phyloP scores from a whole-genome alignment of 257 asterid species.

The Avicennia marina region DNA sequence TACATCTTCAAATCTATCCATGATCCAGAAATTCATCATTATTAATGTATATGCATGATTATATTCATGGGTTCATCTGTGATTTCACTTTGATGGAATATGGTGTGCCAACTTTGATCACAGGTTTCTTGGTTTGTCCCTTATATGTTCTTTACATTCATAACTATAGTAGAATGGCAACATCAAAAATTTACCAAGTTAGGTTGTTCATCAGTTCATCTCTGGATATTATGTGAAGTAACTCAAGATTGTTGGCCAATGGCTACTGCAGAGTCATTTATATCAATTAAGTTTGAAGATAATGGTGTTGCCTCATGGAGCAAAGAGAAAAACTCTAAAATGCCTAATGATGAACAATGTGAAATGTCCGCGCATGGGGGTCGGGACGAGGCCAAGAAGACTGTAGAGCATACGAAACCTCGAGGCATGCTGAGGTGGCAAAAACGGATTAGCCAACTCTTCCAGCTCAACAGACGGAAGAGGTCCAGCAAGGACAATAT shows the following conservation, averaged over 20 bases:
- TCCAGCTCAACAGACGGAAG: conserved; percentile 72
- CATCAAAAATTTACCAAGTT: background rate
- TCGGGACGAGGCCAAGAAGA: conserved; percentile 22
- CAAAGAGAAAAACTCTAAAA: conserved; percentile 25
- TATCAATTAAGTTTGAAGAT: conserved; percentile 84
- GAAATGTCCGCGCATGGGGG: conserved; percentile 23
- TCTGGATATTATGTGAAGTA: background rate
- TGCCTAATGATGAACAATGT: conserved; percentile 15
- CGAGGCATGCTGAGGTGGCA: conserved; percentile 61
- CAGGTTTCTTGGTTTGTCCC: too few species aligned
- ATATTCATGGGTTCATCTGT: too few species aligned
- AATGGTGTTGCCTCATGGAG: conserved; percentile 64
- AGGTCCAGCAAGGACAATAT: conserved; percentile 44
- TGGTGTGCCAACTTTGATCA: too few species aligned
- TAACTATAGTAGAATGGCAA: too few species aligned
- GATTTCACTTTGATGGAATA: too few species aligned
- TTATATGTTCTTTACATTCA: too few species aligned
- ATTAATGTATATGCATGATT: too few species aligned
- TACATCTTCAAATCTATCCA: too few species aligned
- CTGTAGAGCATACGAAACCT: conserved; percentile 53
- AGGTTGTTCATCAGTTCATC: background rate
- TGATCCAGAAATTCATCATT: too few species aligned
- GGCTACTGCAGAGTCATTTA: conserved; percentile 66
- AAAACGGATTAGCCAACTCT: conserved; percentile 63
- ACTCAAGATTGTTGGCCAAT: background rate